These are phyloP conservation scores for Vigna trinervia DNA, from an alignment of 306 rosid species.

Conservation along the genomic window DNA sequence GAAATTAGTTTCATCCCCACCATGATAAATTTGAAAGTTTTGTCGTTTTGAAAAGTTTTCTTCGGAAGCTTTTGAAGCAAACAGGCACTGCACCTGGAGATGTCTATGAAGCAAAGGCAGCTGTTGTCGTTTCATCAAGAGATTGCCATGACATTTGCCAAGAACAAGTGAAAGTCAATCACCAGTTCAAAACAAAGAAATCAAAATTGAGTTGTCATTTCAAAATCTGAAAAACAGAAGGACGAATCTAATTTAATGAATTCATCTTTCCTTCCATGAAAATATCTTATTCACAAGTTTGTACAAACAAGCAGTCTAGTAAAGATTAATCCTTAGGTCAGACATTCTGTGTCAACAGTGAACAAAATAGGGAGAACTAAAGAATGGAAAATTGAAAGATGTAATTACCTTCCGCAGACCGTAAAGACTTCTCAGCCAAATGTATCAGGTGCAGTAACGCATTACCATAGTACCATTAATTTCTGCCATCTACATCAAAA, in stretches of 20 bases:
- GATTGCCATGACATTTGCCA: not conserved
- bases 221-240: not conserved
- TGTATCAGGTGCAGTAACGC: slow-evolving; percentile 35
- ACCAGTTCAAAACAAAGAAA: not conserved
- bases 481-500: slow-evolving; percentile 81
- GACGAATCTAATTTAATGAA: not conserved
- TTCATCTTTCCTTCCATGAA: not conserved
- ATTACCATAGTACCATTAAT: slow-evolving; percentile 32
- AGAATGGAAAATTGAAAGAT: slow-evolving; percentile 36
- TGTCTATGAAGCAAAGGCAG: not conserved
- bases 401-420: slow-evolving; percentile 41
- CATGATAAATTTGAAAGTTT: not conserved
- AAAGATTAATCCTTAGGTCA: not conserved
- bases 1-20: not conserved
- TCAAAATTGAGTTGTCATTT: not conserved
- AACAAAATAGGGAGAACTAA: not conserved
- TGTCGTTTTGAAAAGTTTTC: not conserved
- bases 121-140: not conserved
- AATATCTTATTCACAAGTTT: not conserved
- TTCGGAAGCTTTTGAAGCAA: not conserved
- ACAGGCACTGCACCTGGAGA: not conserved
- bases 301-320: not conserved
- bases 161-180: not conserved
- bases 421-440: slow-evolving; percentile 35
- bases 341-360: not conserved